Base-by-base conservation (phyloP, 352 stramenopile species). In the Pilasporangium apinafurcum region DNA sequence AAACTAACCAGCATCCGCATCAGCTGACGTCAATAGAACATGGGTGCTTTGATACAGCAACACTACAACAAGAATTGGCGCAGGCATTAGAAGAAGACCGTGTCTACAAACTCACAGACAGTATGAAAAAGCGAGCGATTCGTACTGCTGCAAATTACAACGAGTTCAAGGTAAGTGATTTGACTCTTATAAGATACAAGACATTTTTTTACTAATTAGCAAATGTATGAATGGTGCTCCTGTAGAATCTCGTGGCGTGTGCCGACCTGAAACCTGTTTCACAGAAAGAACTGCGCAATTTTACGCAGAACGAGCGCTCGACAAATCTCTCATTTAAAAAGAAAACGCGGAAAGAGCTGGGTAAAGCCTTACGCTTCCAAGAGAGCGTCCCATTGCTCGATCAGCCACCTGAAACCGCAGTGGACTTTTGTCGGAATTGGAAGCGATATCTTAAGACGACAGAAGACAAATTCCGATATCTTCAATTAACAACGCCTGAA, bases 61-160 rank as follows among this genome's bases (percentile, higher is more conserved):
- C 69, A 30, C 56, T 94, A 38, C 71, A 94, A 49, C 49, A 83
- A 33, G 80, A 94, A 48, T 41, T 94, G 25, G 65, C 62, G 0
- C 59, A 71, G 40, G 75, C 83, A 31, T 62, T 94, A 2, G 78
- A 94, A 38, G 78, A 88, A 16, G 80, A 92, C 32, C 77, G 83
- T 32, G 44, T 86, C 18, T 94, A 94, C 57, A 89, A 87, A 46
- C 62, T 82, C 29, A 94, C 83, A 0, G 83, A 94, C 57, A 73
- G 50, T 34, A 87, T 88, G 72, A 94, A 94, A 59, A 94, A 94
- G 53, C 83, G 80, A 4, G 83, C 83, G 36, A 94, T 92, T 51
- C 80, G 91, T 51, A 90, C 78, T 0, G 80, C 83, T 2, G 54
- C 63, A 5, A 92, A 56, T 63, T 94, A 92, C 53, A 78, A 94